phyloP scores from a whole-genome alignment of 106 monocot genomes.

The Phalaenopsis aphrodite region DNA sequence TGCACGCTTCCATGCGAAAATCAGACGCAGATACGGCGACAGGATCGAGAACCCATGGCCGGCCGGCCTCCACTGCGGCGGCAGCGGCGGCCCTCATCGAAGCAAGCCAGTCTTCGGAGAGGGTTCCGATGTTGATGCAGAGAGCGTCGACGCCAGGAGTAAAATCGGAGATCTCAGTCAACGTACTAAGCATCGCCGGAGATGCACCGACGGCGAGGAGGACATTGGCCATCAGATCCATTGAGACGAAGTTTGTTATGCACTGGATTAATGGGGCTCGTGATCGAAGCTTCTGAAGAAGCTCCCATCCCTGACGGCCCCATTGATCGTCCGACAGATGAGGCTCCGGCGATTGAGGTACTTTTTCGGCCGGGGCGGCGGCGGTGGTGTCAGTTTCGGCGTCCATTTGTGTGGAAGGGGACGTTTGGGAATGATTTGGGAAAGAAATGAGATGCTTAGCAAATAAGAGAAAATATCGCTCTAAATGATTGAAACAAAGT shows the following conservation, averaged over 20 bases:
- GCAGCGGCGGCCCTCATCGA: constrained; percentile 67
- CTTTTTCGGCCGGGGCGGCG: background rate
- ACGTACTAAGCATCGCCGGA: constrained; percentile 82
- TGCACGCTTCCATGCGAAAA: constrained; percentile 63
- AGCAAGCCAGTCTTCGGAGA: constrained; percentile 59
- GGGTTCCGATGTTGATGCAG: constrained; percentile 78
- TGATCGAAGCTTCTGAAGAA: constrained; percentile 36
- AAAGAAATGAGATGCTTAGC: too few relatives aligned
- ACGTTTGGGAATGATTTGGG: too few relatives aligned
- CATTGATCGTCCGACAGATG: constrained; percentile 11
- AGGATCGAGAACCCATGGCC: constrained; percentile 93
- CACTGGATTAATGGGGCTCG: constrained; percentile 73
- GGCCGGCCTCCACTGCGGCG: constrained; percentile 18
- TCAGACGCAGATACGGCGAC: constrained; percentile 75
- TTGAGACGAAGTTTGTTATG: constrained; percentile 92
- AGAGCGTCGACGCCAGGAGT: constrained; percentile 59
- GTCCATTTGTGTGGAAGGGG: background rate
- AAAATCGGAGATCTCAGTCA: constrained; percentile 71
- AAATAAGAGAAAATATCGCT: too few relatives aligned
- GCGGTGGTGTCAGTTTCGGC: background rate
- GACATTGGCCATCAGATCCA: constrained; percentile 84
- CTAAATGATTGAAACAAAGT: too few relatives aligned
- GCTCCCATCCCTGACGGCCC: constrained; percentile 43
- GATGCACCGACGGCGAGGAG: constrained; percentile 85
- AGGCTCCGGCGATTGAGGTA: background rate